Conservation (phyloP, 1,284 basidiomycete genomes). For the Cronartium quercuum region DNA sequence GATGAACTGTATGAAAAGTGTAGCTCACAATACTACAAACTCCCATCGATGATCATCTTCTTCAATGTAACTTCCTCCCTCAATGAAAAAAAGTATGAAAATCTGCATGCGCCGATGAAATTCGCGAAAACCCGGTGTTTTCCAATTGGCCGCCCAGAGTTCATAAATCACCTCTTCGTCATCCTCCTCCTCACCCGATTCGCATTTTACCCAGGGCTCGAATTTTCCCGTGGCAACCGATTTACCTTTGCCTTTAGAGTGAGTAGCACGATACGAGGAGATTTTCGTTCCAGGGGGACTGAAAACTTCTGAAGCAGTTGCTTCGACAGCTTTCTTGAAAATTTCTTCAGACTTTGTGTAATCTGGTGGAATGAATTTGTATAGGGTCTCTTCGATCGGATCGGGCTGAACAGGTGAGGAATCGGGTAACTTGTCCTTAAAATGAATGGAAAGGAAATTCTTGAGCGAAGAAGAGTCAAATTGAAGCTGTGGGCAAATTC, state of each 20-base stretch:
- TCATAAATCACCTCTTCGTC: constrained; percentile 42
- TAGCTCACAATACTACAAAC: constrained; percentile 49
- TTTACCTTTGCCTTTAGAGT: constrained; percentile 35
- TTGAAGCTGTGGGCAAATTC: constrained; percentile 56
- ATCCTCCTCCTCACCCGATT: constrained; percentile 9
- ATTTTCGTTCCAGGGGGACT: constrained; percentile 30
- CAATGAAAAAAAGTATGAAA: constrained; percentile 89
- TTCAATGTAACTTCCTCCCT: constrained; percentile 86
- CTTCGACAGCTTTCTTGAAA: constrained; percentile 19
- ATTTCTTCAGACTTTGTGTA: constrained; percentile 35
- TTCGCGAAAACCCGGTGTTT: constrained; percentile 81
- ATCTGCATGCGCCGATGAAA: constrained; percentile 92
- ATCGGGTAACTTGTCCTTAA: constrained; percentile 62
- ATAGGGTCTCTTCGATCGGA: constrained; percentile 72
- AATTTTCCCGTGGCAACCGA: neutral
- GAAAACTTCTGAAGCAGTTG: neutral
- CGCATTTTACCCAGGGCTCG: constrained; percentile 21
- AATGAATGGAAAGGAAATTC: constrained; percentile 66
- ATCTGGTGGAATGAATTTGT: constrained; percentile 70
- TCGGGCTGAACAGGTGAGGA: constrained; percentile 67
- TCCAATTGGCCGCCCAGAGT: constrained; percentile 64
- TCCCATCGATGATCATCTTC: constrained; percentile 53
- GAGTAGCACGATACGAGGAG: constrained; percentile 33
- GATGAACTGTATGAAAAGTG: too few relatives aligned
- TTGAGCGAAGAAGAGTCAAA: constrained; percentile 80